Base-by-base conservation (phyloP, 108 stramenopile genomes). In the Licmophora abbreviata region DNA sequence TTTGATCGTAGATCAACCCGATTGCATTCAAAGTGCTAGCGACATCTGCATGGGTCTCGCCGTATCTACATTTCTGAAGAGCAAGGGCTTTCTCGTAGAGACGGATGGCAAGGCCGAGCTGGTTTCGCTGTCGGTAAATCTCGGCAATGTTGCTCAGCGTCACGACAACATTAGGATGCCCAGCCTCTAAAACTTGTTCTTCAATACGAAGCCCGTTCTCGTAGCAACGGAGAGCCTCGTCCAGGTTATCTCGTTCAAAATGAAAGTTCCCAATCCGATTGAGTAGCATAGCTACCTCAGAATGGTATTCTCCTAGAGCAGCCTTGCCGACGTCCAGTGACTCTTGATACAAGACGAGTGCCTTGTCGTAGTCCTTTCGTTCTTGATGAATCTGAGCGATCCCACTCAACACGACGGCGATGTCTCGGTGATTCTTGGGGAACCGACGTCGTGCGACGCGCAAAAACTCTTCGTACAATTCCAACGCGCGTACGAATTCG, bases 121-220 rank as follows among this genome's bases (percentile, higher is more conserved):
- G 71, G 9, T 75, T 75, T 8, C 44, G 28, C 51, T 83, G 75
- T 48, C 70, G 69, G 43, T 69, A 48, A 54, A 75, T 78, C 51
- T 78, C 71, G 1, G 71, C 81, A 64, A 83, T 76, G 58, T 79
- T 83, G 3, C 68, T 70, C 27, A 83, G 44, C n/a, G 81, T 83
- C 2, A 78, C 81, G 34, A 66, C 55, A 34, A 83, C 73, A 37
- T 83, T 79, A 7, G 74, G 77, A 58, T 78, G 74, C 23, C 61
- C 44, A 28, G 21, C 12, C 10, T 66, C 60, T 30, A 78, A 40
- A 0, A 76, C 74, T n/a, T 55, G 57, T 28, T 64, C 62, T 57
- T 83, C 77, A 3, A 83, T 68, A 0, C 49, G 35, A 4, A 83
- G 57, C 1, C 81, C 81, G 48, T 79, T 44, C 33, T 68, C 48